phyloP scores from a whole-genome alignment of 2,329 filamentous ascomycete species.

The Colletotrichum neosansevieriae region DNA sequence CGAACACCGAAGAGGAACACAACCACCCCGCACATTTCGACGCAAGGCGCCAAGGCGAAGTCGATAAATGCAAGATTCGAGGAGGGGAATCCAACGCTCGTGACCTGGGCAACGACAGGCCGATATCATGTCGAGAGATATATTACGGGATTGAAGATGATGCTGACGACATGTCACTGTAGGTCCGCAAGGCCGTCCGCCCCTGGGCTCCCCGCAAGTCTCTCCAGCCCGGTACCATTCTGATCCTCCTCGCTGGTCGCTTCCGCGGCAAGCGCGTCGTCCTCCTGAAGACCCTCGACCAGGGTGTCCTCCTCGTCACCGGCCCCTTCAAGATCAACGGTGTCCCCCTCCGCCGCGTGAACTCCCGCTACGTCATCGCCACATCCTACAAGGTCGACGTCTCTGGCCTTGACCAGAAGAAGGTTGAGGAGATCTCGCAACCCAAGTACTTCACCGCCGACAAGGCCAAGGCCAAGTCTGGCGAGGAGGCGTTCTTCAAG shows the following conservation, averaged over 20 bases:
- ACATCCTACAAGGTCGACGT: slow-evolving; percentile 89
- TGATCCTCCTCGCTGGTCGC: slow-evolving; percentile 98
- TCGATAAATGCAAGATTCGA: slow-evolving; percentile 4
- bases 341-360: slow-evolving; percentile 94
- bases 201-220: slow-evolving; percentile 88
- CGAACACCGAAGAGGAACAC: background rate
- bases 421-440: slow-evolving; percentile 82
- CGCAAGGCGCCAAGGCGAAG: background rate
- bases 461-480: slow-evolving; percentile 94
- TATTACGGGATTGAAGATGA: background rate
- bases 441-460: slow-evolving; percentile 96
- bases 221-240: slow-evolving; percentile 93
- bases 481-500: slow-evolving; percentile 99
- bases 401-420: slow-evolving; percentile 86
- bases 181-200: slow-evolving; percentile 96
- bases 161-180: slow-evolving; percentile 44
- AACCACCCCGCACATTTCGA: background rate
- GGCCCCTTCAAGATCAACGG: slow-evolving; percentile 99
- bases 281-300: slow-evolving; percentile 96
- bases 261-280: slow-evolving; percentile 99
- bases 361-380: slow-evolving; percentile 93
- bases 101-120: slow-evolving; percentile 21
- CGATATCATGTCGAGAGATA: background rate
- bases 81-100: slow-evolving; percentile 16
- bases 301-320: slow-evolving; percentile 98